phyloP scores from a whole-genome alignment of 2,329 filamentous ascomycete genomes.

The Aspergillus sp. region DNA sequence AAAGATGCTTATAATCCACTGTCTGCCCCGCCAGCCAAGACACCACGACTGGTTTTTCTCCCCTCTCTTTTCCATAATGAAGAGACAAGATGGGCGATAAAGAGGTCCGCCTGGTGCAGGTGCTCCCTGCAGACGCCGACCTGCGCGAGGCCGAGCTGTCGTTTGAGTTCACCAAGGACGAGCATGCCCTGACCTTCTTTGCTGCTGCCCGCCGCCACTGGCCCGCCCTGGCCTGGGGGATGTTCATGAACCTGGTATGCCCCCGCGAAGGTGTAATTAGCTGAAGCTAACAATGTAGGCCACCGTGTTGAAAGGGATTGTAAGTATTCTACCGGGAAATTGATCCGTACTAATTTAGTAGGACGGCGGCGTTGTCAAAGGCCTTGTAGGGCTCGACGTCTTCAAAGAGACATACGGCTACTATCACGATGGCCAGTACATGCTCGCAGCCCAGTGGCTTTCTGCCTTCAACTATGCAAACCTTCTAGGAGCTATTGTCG shows the following conservation, averaged over 20 bases:
- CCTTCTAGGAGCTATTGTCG: constrained; percentile 25
- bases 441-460: constrained; percentile 27
- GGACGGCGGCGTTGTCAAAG: constrained; percentile 26
- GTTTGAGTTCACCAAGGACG: constrained; percentile 23
- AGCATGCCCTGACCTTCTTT: constrained; percentile 26
- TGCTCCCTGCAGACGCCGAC: constrained; percentile 12
- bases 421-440: constrained; percentile 22
- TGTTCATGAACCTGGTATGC: constrained; percentile 29
- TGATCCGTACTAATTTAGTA: not conserved
- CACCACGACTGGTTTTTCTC: too few species aligned
- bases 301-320: constrained; percentile 20
- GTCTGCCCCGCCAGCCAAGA: too few species aligned
- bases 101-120: constrained; percentile 16
- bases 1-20: too few species aligned
- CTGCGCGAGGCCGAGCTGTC: constrained; percentile 21
- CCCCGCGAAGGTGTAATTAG: too few species aligned
- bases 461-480: constrained; percentile 31
- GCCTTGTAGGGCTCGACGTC: constrained; percentile 26
- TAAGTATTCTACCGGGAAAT: not conserved
- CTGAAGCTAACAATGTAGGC: not conserved
- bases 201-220: constrained; percentile 24
- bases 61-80: too few species aligned
- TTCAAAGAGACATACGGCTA: constrained; percentile 32
- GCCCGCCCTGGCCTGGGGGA: constrained; percentile 26
- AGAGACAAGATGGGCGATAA: constrained; percentile 9